These are phyloP conservation scores for Alopecurus myosuroides DNA, from an alignment of 176 grass and related monocot species.

Conservation along the genomic window DNA sequence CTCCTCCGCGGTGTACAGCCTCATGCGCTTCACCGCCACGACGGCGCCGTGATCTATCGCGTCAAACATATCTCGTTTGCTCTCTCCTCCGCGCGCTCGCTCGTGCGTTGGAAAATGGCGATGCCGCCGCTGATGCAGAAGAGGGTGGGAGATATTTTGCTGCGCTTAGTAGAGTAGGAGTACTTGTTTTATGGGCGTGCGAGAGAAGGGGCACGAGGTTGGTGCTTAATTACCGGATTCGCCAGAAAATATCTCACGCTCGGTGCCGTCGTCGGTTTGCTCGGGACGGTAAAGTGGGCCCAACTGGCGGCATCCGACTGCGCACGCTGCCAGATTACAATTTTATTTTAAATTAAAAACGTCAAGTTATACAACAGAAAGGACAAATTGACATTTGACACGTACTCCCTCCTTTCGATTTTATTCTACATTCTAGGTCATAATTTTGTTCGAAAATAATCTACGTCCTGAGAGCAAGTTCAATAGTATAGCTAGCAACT, in stretches of 20 bases:
- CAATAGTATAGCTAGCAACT: too few species aligned
- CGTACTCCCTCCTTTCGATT: too few species aligned
- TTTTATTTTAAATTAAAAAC: background rate
- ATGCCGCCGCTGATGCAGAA: background rate
- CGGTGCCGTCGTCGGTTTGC: background rate
- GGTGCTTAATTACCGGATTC: conserved; percentile 15
- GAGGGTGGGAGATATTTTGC: conserved; percentile 28
- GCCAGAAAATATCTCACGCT: conserved; percentile 41
- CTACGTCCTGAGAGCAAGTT: too few species aligned
- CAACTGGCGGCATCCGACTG: background rate
- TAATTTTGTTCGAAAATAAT: too few species aligned
- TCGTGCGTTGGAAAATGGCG: conserved; percentile 8
- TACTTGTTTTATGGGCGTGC: background rate
- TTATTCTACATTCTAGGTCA: too few species aligned
- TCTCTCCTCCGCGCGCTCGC: conserved; percentile 11
- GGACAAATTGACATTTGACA: too few species aligned
- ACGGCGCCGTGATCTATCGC: background rate
- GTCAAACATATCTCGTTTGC: conserved; percentile 27
- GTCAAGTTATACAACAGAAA: too few species aligned
- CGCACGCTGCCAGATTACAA: background rate
- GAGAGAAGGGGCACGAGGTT: background rate
- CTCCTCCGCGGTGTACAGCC: conserved; percentile 37
- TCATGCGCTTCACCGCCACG: conserved; percentile 56
- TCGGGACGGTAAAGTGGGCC: background rate
- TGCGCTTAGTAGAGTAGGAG: background rate